phyloP scores from a whole-genome alignment of 495 filamentous ascomycete species.

The Penicillium angulare region DNA sequence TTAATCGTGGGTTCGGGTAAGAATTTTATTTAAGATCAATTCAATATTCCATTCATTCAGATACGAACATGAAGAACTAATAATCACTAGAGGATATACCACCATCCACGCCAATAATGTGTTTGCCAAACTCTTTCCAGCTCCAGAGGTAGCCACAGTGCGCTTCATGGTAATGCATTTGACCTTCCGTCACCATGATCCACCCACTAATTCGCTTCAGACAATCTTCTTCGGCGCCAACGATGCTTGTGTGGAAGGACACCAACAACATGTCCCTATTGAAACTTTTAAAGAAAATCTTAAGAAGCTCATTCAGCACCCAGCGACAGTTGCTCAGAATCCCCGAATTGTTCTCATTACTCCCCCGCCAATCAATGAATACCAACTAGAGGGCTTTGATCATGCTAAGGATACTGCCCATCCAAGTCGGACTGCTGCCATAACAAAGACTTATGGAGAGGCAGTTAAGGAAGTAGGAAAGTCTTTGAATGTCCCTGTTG shows the following conservation, averaged over 20 bases:
- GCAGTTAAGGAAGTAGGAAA: conserved; percentile 63
- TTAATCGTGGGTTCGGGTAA: conserved; percentile 66
- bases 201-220: conserved; percentile 34
- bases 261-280: neutral
- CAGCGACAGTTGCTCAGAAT: conserved; percentile 62
- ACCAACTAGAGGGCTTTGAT: conserved; percentile 50
- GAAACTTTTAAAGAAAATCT: conserved; percentile 65
- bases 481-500: conserved; percentile 60
- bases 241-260: conserved; percentile 59
- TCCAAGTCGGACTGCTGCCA: conserved; percentile 57
- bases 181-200: conserved; percentile 6
- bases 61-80: neutral
- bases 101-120: conserved; percentile 61
- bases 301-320: conserved; percentile 64
- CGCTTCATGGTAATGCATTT: conserved; percentile 60
- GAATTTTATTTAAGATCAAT: conserved; percentile 2
- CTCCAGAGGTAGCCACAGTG: conserved; percentile 54
- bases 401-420: conserved; percentile 22
- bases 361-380: conserved; percentile 79
- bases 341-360: conserved; percentile 73
- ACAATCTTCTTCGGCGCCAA: conserved; percentile 85
- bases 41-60: neutral
- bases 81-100: conserved; percentile 64
- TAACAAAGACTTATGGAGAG: conserved; percentile 70
- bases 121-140: conserved; percentile 57